Evolutionary conservation across 1,139 yeast species (phyloP).

Genomic region (Yamadazyma taylorii): DNA sequence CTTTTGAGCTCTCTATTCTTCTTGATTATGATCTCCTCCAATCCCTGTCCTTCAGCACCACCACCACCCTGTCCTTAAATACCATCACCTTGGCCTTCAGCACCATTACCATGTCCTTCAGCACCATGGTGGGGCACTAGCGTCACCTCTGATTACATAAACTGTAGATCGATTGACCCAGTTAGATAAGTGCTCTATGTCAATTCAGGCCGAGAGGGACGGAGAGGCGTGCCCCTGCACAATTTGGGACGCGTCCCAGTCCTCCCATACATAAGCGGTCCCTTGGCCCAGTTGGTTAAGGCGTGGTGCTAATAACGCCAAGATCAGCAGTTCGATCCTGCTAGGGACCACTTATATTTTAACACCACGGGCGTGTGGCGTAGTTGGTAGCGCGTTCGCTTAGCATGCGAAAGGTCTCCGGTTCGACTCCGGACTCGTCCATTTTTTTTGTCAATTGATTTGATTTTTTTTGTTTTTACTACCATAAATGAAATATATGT

Average conservation of each 20-base stretch:
- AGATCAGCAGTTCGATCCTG: constrained; percentile 87
- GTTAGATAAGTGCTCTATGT: neutral
- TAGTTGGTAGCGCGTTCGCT: constrained; percentile 92
- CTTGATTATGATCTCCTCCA: too few relatives aligned
- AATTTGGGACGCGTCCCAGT: neutral
- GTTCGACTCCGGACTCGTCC: constrained; percentile 93
- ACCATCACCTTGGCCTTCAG: too few relatives aligned
- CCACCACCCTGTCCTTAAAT: too few relatives aligned
- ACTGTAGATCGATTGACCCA: too few relatives aligned
- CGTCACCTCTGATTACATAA: too few relatives aligned
- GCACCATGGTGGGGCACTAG: too few relatives aligned
- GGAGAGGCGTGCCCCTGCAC: neutral
- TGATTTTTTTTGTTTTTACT: neutral
- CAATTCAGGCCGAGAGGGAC: neutral
- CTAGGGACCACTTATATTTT: constrained; percentile 60
- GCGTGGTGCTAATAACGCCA: constrained; percentile 86
- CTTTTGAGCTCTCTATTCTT: too few relatives aligned
- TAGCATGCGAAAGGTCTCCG: constrained; percentile 90
- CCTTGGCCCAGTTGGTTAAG: constrained; percentile 91
- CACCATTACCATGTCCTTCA: too few relatives aligned
- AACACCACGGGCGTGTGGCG: constrained; percentile 43
- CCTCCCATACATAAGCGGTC: constrained; percentile 36
- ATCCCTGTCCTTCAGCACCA: too few relatives aligned
- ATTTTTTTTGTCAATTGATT: constrained; percentile 26
- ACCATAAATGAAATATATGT: neutral